Evolutionary conservation across 169 alveolate species (phyloP).

Genomic region (Cyclospora cayetanensis): DNA sequence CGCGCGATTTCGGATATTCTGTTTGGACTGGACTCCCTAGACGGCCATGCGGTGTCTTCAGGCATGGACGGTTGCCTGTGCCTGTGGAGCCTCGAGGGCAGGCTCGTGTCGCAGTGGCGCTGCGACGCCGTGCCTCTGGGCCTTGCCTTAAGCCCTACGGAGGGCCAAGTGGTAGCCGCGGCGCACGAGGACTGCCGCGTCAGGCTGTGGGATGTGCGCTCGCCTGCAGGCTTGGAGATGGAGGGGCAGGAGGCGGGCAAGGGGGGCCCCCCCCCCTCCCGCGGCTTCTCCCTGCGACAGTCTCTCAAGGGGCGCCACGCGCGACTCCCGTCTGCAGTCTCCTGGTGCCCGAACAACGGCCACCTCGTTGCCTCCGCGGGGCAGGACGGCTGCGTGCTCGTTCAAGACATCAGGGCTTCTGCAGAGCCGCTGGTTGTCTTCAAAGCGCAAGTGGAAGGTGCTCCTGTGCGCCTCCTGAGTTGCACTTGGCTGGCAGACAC

Average conservation of each 20-base stretch:
- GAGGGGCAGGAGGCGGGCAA: background rate
- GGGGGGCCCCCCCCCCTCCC: background rate
- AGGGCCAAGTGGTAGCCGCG: conserved; percentile 15
- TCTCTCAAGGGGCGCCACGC: conserved; percentile 8
- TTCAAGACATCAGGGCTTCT: conserved; percentile 43
- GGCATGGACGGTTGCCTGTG: too few relatives aligned
- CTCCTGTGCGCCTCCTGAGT: conserved; percentile 12
- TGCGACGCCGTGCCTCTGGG: background rate
- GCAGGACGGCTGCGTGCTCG: conserved; percentile 51
- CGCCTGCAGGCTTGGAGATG: background rate
- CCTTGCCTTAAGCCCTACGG: background rate
- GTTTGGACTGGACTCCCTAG: background rate
- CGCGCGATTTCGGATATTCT: background rate
- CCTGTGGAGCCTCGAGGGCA: background rate
- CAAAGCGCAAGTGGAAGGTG: conserved; percentile 13
- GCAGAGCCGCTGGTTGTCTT: background rate
- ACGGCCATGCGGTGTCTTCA: too few relatives aligned
- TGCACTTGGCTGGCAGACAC: background rate
- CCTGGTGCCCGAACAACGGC: background rate
- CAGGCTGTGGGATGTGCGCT: conserved; percentile 62
- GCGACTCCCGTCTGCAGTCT: conserved; percentile 11
- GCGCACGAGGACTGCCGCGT: conserved; percentile 64
- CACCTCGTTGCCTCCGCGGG: conserved; percentile 41
- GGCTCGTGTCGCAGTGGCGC: background rate
- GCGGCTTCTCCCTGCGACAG: background rate